Percentiles rank a stretch among this genome's conserved stretches.
Conservation (phyloP, 495 filamentous ascomycete species). For the Annulohypoxylon moriforme region DNA sequence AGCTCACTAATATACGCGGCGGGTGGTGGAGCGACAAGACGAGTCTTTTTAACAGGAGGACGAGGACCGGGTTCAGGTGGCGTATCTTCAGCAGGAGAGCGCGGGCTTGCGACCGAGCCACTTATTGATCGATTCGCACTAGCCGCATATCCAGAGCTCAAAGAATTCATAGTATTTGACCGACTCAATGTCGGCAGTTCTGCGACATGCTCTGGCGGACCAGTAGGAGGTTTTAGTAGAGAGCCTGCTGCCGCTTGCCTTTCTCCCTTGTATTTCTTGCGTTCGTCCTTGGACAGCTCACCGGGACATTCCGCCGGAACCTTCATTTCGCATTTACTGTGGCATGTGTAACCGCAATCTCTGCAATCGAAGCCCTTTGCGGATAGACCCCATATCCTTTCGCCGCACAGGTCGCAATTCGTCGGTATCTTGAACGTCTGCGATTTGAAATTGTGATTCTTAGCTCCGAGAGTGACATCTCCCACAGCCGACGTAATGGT, state of each 20-base stretch:
- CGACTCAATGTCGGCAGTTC: constrained; percentile 72
- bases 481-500: constrained; percentile 88
- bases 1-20: constrained; percentile 77
- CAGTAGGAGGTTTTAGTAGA: constrained; percentile 55
- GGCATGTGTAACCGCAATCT: constrained; percentile 97
- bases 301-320: constrained; percentile 95
- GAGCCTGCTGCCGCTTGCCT: constrained; percentile 82
- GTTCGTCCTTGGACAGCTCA: constrained; percentile 91
- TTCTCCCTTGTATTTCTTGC: constrained; percentile 87
- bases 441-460: constrained; percentile 95
- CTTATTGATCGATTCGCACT: constrained; percentile 81
- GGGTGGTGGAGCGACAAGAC: constrained; percentile 89
- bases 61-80: constrained; percentile 52
- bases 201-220: constrained; percentile 54
- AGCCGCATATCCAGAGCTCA: constrained; percentile 88
- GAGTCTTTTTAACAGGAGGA: constrained; percentile 64
- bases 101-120: constrained; percentile 55
- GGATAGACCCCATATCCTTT: constrained; percentile 94
- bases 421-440: constrained; percentile 99
- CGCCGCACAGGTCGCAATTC: constrained; percentile 95
- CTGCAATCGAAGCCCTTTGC: constrained; percentile 96
- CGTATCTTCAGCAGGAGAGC: constrained; percentile 60
- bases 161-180: constrained; percentile 91
- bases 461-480: constrained; percentile 89
- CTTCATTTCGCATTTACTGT: constrained; percentile 99